Conservation (phyloP, 2,329 filamentous ascomycete genomes). For the Tricladium varicosporioides region DNA sequence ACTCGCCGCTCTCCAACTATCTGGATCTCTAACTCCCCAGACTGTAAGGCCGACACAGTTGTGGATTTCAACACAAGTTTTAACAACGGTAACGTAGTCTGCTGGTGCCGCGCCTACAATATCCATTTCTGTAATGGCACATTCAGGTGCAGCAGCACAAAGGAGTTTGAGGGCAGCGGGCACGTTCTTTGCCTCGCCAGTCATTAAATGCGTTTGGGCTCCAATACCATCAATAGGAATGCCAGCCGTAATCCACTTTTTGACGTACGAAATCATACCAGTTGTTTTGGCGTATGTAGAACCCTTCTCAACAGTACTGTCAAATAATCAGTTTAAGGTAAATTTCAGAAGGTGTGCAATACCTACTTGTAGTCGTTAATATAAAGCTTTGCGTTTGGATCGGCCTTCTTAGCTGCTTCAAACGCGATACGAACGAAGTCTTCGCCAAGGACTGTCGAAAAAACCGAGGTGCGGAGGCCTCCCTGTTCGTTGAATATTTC, state of each 20-base stretch:
- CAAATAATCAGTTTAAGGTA: slow-evolving; percentile 47
- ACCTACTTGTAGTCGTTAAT: slow-evolving; percentile 65
- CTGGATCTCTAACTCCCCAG: slow-evolving; percentile 45
- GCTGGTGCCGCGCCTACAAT: slow-evolving; percentile 52
- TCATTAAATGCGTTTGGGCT: slow-evolving; percentile 11
- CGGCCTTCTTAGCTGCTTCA: slow-evolving; percentile 60
- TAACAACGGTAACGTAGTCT: slow-evolving; percentile 27
- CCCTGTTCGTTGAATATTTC: slow-evolving; percentile 53
- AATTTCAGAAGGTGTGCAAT: neutral
- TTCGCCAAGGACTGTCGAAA: slow-evolving; percentile 65
- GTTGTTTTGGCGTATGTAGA: slow-evolving; percentile 54
- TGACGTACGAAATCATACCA: slow-evolving; percentile 54
- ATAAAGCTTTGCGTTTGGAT: slow-evolving; percentile 66
- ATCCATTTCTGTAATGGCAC: slow-evolving; percentile 67
- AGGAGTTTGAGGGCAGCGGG: slow-evolving; percentile 45
- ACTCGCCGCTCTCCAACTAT: slow-evolving; percentile 48
- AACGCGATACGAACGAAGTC: slow-evolving; percentile 69
- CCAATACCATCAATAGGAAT: slow-evolving; percentile 60
- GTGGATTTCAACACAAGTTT: slow-evolving; percentile 31
- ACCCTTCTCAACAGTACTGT: slow-evolving; percentile 13
- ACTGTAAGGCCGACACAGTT: slow-evolving; percentile 37
- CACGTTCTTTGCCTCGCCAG: slow-evolving; percentile 12
- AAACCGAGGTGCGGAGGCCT: slow-evolving; percentile 56
- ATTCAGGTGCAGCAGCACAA: slow-evolving; percentile 52
- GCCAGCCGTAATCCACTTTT: slow-evolving; percentile 58